Evolutionary conservation across 805 yeast species (phyloP).

Genomic region (Candida methanosorbosa): DNA sequence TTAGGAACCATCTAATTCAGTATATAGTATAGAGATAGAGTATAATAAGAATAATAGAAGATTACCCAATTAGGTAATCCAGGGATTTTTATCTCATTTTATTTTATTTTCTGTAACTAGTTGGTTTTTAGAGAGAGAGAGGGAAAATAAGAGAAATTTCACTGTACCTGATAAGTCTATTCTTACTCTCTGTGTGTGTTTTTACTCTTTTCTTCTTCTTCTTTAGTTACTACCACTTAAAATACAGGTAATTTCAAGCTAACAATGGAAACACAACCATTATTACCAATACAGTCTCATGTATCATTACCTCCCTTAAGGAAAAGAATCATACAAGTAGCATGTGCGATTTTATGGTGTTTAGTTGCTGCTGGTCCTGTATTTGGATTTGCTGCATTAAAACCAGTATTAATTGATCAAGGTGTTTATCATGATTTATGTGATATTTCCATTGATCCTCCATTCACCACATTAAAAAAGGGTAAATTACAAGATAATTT

Average conservation of each 20-base stretch:
- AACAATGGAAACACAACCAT: constrained; percentile 1
- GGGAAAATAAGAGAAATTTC: too few relatives aligned
- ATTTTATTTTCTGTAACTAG: too few relatives aligned
- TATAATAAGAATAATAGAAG: too few relatives aligned
- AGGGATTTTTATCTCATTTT: too few relatives aligned
- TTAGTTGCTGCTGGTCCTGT: constrained; percentile 87
- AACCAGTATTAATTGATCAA: constrained; percentile 70
- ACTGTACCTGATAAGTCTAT: too few relatives aligned
- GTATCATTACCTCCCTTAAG: constrained; percentile 17
- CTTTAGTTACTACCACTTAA: not conserved
- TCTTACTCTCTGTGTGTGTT: too few relatives aligned
- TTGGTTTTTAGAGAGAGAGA: too few relatives aligned
- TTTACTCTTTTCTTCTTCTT: not conserved
- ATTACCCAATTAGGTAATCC: too few relatives aligned
- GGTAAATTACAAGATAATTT: constrained; percentile 6
- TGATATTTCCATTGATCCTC: constrained; percentile 12
- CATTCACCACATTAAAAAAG: not conserved
- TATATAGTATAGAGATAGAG: not conserved
- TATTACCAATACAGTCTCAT: too few relatives aligned
- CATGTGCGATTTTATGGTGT: constrained; percentile 82
- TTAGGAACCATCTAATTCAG: constrained; percentile 17
- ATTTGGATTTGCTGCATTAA: constrained; percentile 93
- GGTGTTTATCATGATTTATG: constrained; percentile 69
- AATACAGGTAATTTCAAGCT: not conserved
- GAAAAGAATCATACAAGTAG: constrained; percentile 41